These are phyloP conservation scores for thale cress (Arabidopsis thaliana) DNA, from an alignment of 345 rosid species.

Conservation along the genomic window DNA sequence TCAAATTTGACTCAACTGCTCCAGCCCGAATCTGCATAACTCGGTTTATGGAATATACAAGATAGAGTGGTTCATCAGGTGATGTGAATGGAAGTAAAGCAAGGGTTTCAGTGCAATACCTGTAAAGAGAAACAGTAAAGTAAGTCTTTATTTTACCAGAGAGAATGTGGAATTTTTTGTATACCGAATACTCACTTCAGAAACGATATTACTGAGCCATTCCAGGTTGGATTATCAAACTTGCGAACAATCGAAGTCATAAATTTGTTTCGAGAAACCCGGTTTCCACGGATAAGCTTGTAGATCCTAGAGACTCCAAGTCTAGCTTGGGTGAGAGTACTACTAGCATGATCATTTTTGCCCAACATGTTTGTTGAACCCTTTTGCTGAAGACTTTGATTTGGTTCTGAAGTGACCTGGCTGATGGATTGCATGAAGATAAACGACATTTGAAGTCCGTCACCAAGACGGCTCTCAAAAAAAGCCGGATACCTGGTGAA, in stretches of 20 bases:
- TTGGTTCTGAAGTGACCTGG: constrained; percentile 50
- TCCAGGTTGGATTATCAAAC: constrained; percentile 84
- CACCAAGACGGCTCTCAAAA: constrained; percentile 97
- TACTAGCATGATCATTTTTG: constrained; percentile 59
- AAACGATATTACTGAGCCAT: constrained; percentile 68
- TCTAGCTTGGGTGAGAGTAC: constrained; percentile 83
- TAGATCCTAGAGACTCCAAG: constrained; percentile 96
- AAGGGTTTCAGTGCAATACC: constrained; percentile 98
- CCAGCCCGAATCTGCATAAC: constrained; percentile 94
- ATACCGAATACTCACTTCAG: constrained; percentile 71
- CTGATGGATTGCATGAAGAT: constrained; percentile 72
- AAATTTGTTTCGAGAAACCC: constrained; percentile 91
- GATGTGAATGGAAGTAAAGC: constrained; percentile 87
- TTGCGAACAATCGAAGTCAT: constrained; percentile 97
- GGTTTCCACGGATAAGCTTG: constrained; percentile 93
- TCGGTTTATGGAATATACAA: constrained; percentile 90
- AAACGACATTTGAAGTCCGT: constrained; percentile 97
- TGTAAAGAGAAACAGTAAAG: constrained; percentile 45
- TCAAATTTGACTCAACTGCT: constrained; percentile 90
- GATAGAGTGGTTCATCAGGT: constrained; percentile 98
- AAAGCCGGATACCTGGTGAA: constrained; percentile 91
- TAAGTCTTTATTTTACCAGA: constrained; percentile 31
- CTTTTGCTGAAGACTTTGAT: constrained; percentile 56
- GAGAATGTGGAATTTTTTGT: constrained; percentile 5
- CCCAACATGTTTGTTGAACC: constrained; percentile 54